Evolutionary conservation across 495 filamentous ascomycete genomes (phyloP).

Genomic region (Penicillium paxilli): DNA sequence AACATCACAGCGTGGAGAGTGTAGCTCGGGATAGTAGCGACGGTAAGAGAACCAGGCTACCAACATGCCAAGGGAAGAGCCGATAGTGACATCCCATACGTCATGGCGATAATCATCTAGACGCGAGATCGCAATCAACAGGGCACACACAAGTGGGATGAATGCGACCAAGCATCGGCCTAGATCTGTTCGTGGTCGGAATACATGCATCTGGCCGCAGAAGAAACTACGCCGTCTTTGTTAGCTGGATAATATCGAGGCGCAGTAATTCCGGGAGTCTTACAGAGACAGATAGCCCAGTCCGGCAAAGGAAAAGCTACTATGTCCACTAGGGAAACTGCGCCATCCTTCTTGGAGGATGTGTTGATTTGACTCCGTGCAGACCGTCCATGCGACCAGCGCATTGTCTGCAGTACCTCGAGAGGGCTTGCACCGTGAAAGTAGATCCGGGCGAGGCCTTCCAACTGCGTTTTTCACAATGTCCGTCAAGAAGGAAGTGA

Average conservation of each 20-base stretch:
- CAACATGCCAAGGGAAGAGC: conserved; percentile 68
- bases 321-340: conserved; percentile 89
- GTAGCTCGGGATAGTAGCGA: conserved; percentile 61
- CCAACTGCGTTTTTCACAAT: conserved; percentile 90
- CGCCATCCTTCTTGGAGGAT: conserved; percentile 90
- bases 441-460: conserved; percentile 84
- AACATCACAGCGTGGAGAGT: conserved; percentile 48
- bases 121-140: conserved; percentile 86
- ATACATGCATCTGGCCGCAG: conserved; percentile 75
- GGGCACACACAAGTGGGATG: conserved; percentile 73
- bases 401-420: conserved; percentile 61
- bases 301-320: conserved; percentile 81
- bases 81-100: conserved; percentile 84
- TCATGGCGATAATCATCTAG: conserved; percentile 95
- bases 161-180: conserved; percentile 56
- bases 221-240: conserved; percentile 53
- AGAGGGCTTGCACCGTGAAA: conserved; percentile 79
- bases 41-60: conserved; percentile 84
- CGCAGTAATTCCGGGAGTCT: conserved; percentile 8
- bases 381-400: conserved; percentile 74
- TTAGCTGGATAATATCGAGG: background rate
- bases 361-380: conserved; percentile 76
- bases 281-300: conserved; percentile 76
- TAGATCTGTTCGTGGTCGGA: conserved; percentile 73
- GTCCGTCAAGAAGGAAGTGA: conserved; percentile 84